phyloP scores from a whole-genome alignment of 441 rosid genomes.

The Viola pubescens region DNA sequence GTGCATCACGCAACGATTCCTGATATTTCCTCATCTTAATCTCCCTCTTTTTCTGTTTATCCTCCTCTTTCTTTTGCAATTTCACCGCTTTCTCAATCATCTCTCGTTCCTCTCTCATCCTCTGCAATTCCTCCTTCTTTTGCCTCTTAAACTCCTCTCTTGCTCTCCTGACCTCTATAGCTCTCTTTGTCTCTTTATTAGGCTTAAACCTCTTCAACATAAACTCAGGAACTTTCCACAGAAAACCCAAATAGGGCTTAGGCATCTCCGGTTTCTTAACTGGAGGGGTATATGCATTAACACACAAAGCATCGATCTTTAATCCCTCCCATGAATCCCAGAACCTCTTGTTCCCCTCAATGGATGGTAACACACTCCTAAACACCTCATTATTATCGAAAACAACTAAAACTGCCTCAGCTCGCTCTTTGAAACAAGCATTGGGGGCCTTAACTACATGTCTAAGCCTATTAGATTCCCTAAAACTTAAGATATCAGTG shows the following conservation, averaged over 20 bases:
- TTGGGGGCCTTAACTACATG: constrained; percentile 68
- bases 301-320: constrained; percentile 52
- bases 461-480: constrained; percentile 53
- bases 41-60: constrained; percentile 47
- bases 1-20: constrained; percentile 58
- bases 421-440: constrained; percentile 34
- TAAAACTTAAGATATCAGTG: constrained; percentile 57
- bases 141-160: constrained; percentile 72
- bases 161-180: constrained; percentile 45
- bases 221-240: constrained; percentile 61
- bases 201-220: constrained; percentile 49
- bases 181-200: constrained; percentile 66
- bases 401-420: constrained; percentile 69
- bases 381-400: constrained; percentile 72
- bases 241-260: constrained; percentile 63
- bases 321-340: constrained; percentile 82
- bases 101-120: constrained; percentile 55
- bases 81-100: constrained; percentile 54
- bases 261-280: constrained; percentile 72
- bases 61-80: constrained; percentile 55
- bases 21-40: constrained; percentile 48
- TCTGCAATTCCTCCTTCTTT: constrained; percentile 45
- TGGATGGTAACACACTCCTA: constrained; percentile 75
- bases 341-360: constrained; percentile 58
- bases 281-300: constrained; percentile 78